These are phyloP conservation scores for Phlebiopsis gigantea DNA, from an alignment of 768 basidiomycete genomes.

Conservation along the genomic window DNA sequence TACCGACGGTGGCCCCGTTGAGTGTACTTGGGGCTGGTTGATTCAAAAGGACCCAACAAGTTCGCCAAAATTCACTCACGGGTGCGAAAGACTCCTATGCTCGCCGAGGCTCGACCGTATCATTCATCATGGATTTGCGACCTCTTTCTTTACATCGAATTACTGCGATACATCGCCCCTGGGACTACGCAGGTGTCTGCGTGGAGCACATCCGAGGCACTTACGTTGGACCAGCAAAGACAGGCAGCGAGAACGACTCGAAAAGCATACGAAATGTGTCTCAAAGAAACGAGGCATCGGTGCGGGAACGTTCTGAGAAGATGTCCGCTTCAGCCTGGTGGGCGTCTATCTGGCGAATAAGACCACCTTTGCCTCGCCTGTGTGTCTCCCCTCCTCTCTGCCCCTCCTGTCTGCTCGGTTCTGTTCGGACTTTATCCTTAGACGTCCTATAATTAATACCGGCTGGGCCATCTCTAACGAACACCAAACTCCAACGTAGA, in stretches of 20 bases:
- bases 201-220: too few species aligned
- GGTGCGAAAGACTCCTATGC: too few species aligned
- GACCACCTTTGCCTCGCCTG: conserved; percentile 2
- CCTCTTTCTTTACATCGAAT: too few species aligned
- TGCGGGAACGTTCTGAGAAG: background rate
- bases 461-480: background rate
- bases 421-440: background rate
- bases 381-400: background rate
- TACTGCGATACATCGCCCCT: background rate
- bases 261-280: background rate
- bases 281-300: background rate
- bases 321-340: background rate
- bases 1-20: too few species aligned
- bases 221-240: too few species aligned
- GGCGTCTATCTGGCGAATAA: conserved; percentile 1
- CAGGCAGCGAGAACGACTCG: background rate
- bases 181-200: background rate
- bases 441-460: conserved; percentile 2
- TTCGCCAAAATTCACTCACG: too few species aligned
- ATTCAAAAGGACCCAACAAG: background rate
- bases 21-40: too few species aligned
- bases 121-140: too few species aligned
- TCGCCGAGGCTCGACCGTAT: too few species aligned
- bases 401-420: background rate
- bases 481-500: background rate